Conservation (phyloP, 148 eudicot genomes). For the Cornus florida region DNA sequence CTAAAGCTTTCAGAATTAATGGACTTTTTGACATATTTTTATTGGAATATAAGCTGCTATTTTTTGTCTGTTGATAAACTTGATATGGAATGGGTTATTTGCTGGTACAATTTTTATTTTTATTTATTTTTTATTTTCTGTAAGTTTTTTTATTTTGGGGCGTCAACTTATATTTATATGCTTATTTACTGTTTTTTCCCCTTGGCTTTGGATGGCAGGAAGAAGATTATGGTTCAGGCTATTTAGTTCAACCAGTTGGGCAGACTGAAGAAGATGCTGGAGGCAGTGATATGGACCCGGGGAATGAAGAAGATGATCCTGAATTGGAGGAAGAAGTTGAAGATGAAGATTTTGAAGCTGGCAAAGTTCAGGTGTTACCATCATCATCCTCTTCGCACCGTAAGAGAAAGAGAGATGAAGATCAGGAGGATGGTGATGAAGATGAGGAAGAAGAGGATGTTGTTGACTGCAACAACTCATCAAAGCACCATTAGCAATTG, state of each 20-base stretch:
- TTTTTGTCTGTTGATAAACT: not conserved
- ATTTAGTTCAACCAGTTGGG: conserved; percentile 68
- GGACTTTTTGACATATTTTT: not conserved
- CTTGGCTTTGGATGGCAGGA: conserved; percentile 48
- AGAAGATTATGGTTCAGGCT: conserved; percentile 71
- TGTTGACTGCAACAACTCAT: conserved; percentile 29
- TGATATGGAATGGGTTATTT: not conserved
- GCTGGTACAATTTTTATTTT: not conserved
- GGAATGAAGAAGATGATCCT: conserved; percentile 40
- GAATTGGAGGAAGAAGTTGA: conserved; percentile 52
- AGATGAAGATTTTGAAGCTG: conserved; percentile 57
- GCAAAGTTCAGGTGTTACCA: conserved; percentile 48
- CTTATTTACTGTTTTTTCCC: too few species aligned
- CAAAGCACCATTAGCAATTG: conserved; percentile 41
- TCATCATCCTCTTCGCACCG: conserved; percentile 42
- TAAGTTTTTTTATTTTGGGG: not conserved
- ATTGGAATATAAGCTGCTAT: not conserved
- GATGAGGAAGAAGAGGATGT: conserved; percentile 29
- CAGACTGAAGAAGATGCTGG: conserved; percentile 47
- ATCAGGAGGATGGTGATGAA: conserved; percentile 22
- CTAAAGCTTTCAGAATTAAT: too few species aligned
- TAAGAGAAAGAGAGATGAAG: conserved; percentile 52
- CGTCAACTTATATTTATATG: not conserved
- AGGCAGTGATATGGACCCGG: conserved; percentile 53
- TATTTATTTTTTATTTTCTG: not conserved